Conservation (phyloP, 2,329 filamentous ascomycete species). For the Aspergillus tanneri region DNA sequence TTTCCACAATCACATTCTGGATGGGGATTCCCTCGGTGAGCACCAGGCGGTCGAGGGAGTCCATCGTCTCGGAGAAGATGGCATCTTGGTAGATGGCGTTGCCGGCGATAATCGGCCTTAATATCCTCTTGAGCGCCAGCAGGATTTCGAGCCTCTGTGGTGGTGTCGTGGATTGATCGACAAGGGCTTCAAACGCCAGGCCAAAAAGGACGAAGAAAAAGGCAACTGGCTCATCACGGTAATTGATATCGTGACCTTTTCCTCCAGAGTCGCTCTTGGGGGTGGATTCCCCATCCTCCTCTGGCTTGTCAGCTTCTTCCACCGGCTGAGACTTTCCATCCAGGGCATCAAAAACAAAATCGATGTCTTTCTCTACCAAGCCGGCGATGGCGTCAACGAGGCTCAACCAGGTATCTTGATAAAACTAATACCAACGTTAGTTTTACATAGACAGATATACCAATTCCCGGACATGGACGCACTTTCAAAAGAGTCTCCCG, state of each 20-base stretch:
- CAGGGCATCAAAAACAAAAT: constrained; percentile 94
- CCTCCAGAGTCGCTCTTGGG: constrained; percentile 35
- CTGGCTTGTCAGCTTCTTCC: constrained; percentile 31
- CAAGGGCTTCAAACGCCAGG: constrained; percentile 91
- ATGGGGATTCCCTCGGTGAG: constrained; percentile 87
- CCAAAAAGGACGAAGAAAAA: constrained; percentile 99
- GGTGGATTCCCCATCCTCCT: constrained; percentile 16
- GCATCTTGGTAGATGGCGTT: constrained; percentile 95
- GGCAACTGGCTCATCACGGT: constrained; percentile 93
- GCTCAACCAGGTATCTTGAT: constrained; percentile 95
- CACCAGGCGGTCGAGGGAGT: constrained; percentile 86
- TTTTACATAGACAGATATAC: background rate
- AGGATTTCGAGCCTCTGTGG: constrained; percentile 86
- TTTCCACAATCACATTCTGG: constrained; percentile 89
- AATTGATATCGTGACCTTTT: constrained; percentile 83
- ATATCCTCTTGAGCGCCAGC: constrained; percentile 87
- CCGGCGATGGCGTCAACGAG: constrained; percentile 96
- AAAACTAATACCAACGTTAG: constrained; percentile 59
- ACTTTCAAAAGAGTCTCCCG: constrained; percentile 82
- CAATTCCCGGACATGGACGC: constrained; percentile 12
- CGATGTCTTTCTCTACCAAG: constrained; percentile 94
- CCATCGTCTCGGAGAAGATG: constrained; percentile 96
- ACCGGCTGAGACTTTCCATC: constrained; percentile 67
- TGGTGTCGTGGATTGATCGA: constrained; percentile 71
- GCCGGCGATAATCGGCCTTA: constrained; percentile 90